A percentile compares a stretch with the other conserved stretches of the same genome.
phyloP scores from a whole-genome alignment of 371 early-diverging fungal genomes.

The Chytridiales sp. region DNA sequence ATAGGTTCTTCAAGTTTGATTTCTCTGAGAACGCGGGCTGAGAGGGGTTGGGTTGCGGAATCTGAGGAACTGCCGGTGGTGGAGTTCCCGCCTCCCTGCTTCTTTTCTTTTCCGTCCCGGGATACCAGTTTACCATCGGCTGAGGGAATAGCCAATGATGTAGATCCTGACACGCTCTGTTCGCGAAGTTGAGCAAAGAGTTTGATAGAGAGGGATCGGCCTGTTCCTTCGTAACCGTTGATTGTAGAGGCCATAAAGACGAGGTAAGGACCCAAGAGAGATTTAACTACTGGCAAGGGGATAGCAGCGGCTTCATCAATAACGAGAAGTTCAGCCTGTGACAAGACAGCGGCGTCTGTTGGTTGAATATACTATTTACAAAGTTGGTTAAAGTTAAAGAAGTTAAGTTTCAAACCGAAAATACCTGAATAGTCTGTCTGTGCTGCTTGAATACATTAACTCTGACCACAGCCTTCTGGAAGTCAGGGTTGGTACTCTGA shows the following conservation, averaged over 20 bases:
- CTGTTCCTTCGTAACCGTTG: constrained; percentile 99
- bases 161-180: constrained; percentile 62
- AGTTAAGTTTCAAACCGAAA: constrained; percentile 5
- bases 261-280: constrained; percentile 90
- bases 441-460: constrained; percentile 95
- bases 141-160: constrained; percentile 27
- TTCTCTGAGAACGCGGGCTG: constrained; percentile 83
- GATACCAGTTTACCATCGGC: constrained; percentile 47
- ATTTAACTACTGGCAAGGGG: constrained; percentile 90
- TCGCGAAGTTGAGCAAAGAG: constrained; percentile 91
- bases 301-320: constrained; percentile 99
- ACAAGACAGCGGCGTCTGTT: constrained; percentile 84
- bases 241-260: constrained; percentile 99
- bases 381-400: background rate
- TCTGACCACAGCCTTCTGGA: constrained; percentile 92
- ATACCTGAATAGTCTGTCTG: constrained; percentile 93
- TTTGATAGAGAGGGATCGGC: constrained; percentile 94
- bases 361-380: constrained; percentile 85
- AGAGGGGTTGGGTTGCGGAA: constrained; percentile 22
- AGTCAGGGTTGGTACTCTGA: constrained; percentile 90
- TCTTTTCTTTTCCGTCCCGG: constrained; percentile 53
- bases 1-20: constrained; percentile 94
- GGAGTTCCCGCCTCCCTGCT: constrained; percentile 41
- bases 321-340: constrained; percentile 96
- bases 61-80: constrained; percentile 38